Evolutionary conservation across 345 rosid species (phyloP), one percentile per base, ranked within the genome.

Genomic region (Jatropha curcas): DNA sequence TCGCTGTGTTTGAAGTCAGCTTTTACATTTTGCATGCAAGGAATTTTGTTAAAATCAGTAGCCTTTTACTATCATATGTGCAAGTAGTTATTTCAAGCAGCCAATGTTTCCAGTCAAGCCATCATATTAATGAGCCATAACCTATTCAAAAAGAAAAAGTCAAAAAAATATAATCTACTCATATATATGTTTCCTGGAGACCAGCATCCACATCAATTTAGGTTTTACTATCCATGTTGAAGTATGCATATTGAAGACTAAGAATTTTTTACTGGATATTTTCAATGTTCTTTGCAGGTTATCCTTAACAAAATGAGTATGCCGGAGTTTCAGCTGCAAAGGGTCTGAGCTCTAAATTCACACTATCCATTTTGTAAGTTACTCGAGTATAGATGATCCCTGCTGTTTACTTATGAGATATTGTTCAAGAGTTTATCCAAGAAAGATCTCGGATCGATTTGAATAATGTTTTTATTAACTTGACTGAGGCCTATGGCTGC

Each of bases 171-270:
- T 51, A 22, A 68, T 75, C 13, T 19, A 60, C 19, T 50, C 41
- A n/a, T 28, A 10, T 65, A n/a, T 31, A 31, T 22, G 37, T 19
- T 67, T 60, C 9, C 31, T 48, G 22, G 39, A 63, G 28, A 35
- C 13, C 41, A 56, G 64, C 68, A 60, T 76, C 65, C 55, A 48
- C 41, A 67, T 82, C 60, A 57, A 27, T 52, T 57, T 57, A 30
- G 43, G 55, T 60, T 66, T 79, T 76, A 65, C 64, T 37, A 27
- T 53, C 70, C 34, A 35, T 59, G 53, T 62, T 16, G 2, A 19
- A 45, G 33, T 68, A 56, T 41, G 43, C 59, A 20, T 9, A 41
- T 41, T 2, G 25, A 41, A 37, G 64, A 51, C 37, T 28, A 31
- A 67, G 67, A 59, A 30, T 57, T 58, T 17, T 58, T 24, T 43